Evolutionary conservation across 2,329 filamentous ascomycete species (phyloP).

Genomic region (Ceratocystis colombiana): DNA sequence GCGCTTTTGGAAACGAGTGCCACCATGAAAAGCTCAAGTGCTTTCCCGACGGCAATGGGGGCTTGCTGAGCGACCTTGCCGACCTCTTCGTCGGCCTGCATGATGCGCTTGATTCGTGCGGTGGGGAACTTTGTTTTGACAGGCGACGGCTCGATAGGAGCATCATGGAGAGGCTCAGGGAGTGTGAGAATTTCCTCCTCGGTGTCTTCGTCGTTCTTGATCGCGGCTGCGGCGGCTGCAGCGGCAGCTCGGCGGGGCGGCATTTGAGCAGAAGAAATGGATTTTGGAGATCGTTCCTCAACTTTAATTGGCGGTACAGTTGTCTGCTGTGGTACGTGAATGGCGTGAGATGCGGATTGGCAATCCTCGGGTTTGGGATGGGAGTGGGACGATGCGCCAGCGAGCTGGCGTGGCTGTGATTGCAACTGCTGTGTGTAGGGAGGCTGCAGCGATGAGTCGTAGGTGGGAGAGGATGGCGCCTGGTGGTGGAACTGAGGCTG

Average conservation of each 20-base stretch:
- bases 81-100: constrained; percentile 98
- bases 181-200: constrained; percentile 33
- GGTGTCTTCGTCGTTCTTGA: constrained; percentile 33
- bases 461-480: background rate
- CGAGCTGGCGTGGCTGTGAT: constrained; percentile 25
- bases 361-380: constrained; percentile 15
- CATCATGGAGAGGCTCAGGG: constrained; percentile 21
- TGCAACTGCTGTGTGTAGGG: constrained; percentile 26
- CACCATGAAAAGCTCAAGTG: constrained; percentile 96
- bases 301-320: background rate
- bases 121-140: constrained; percentile 96
- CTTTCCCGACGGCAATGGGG: constrained; percentile 89
- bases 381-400: constrained; percentile 16
- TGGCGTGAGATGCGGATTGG: background rate
- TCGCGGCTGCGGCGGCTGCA: constrained; percentile 27
- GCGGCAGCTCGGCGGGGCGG: constrained; percentile 32
- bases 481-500: constrained; percentile 3
- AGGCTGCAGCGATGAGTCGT: constrained; percentile 27
- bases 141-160: constrained; percentile 51
- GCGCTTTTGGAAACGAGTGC: constrained; percentile 82
- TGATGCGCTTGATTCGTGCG: constrained; percentile 94
- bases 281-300: constrained; percentile 22
- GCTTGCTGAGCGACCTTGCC: constrained; percentile 98
- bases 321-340: background rate
- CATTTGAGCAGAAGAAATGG: constrained; percentile 29